phyloP scores from a whole-genome alignment of 176 grass and related monocot species.

The Bromus sterilis region DNA sequence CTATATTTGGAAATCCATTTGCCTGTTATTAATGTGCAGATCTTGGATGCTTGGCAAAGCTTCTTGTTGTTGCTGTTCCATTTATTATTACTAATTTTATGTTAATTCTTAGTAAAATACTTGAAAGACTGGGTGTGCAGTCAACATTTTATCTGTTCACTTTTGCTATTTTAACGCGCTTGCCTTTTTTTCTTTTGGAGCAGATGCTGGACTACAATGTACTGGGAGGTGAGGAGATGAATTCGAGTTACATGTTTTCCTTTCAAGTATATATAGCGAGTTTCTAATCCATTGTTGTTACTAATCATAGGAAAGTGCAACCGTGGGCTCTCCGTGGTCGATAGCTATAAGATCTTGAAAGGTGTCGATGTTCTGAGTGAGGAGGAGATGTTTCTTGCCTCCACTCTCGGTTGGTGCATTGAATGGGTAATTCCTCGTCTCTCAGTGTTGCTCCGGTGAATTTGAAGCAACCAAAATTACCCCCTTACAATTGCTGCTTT shows the following conservation, averaged over 20 bases:
- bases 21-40: background rate
- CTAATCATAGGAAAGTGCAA: slow-evolving; percentile 53
- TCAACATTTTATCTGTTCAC: background rate
- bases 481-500: slow-evolving; percentile 4
- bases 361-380: slow-evolving; percentile 39
- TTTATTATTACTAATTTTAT: slow-evolving; percentile 1
- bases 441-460: background rate
- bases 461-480: background rate
- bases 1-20: background rate
- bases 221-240: slow-evolving; percentile 41
- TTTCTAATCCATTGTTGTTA: background rate
- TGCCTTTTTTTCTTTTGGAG: background rate
- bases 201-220: slow-evolving; percentile 87
- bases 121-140: background rate
- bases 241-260: background rate
- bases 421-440: slow-evolving; percentile 65
- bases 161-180: background rate
- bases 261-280: background rate
- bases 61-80: background rate
- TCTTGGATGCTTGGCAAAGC: background rate
- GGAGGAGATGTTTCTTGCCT: slow-evolving; percentile 68
- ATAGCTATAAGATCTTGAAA: slow-evolving; percentile 88
- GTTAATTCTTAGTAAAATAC: background rate
- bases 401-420: slow-evolving; percentile 88
- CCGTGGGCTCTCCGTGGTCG: slow-evolving; percentile 79